Conservation (phyloP, 108 stramenopile species). For the Stephanodiscus triporus region DNA sequence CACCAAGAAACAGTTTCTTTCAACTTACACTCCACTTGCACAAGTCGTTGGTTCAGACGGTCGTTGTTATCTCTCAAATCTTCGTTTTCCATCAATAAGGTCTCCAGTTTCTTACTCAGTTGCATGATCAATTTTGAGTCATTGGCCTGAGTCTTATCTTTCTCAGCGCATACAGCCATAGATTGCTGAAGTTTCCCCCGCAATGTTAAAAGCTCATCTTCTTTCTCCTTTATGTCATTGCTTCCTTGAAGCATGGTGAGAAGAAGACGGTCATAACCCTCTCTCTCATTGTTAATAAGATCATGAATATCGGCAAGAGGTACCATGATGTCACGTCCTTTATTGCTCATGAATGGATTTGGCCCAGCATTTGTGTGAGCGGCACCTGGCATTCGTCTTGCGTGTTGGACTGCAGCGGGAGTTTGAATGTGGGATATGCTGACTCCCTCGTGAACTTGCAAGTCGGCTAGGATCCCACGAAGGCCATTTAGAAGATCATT, state of each 20-base stretch:
- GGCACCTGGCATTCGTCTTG: conserved; percentile 51
- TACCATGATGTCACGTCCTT: conserved; percentile 72
- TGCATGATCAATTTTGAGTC: conserved; percentile 94
- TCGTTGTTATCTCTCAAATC: conserved; percentile 90
- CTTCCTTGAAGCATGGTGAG: conserved; percentile 81
- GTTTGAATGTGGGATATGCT: conserved; percentile 75
- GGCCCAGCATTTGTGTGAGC: conserved; percentile 47
- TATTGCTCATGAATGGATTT: conserved; percentile 41
- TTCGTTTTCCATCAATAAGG: conserved; percentile 91
- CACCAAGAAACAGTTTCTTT: conserved; percentile 36
- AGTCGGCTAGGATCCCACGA: conserved; percentile 82
- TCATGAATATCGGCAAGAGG: conserved; percentile 84
- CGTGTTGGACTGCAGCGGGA: conserved; percentile 42
- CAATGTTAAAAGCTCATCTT: conserved; percentile 79
- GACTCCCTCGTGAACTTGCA: conserved; percentile 88
- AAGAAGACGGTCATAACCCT: conserved; percentile 86
- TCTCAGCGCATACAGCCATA: conserved; percentile 73
- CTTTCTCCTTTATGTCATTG: conserved; percentile 88
- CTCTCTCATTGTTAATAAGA: conserved; percentile 83
- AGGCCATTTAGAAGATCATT: conserved; percentile 83
- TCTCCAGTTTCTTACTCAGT: conserved; percentile 92
- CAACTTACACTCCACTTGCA: conserved; percentile 84
- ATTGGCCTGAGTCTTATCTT: conserved; percentile 88
- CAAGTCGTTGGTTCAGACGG: conserved; percentile 79
- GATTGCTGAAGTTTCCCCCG: conserved; percentile 71